These are phyloP conservation scores for Ceratonia siliqua DNA, from an alignment of 306 rosid genomes.

Conservation along the genomic window DNA sequence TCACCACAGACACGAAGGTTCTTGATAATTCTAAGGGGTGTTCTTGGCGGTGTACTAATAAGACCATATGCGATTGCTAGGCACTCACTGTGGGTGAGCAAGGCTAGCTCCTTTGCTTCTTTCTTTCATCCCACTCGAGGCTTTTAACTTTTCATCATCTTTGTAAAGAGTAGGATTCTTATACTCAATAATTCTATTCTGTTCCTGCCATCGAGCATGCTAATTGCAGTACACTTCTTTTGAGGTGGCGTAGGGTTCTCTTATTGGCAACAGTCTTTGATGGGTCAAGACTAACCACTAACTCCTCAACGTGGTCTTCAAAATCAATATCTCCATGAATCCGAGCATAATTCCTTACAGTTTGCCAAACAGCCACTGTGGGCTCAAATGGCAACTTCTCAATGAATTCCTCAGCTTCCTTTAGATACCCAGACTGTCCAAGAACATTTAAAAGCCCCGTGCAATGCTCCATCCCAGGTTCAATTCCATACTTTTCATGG, in stretches of 20 bases:
- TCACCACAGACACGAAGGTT: constrained; percentile 84
- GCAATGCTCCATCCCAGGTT: constrained; percentile 61
- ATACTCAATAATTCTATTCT: constrained; percentile 60
- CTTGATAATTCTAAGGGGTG: constrained; percentile 84
- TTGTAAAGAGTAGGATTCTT: constrained; percentile 76
- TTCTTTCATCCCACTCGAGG: constrained; percentile 62
- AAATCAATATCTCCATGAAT: constrained; percentile 82
- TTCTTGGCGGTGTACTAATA: constrained; percentile 82
- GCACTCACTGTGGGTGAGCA: constrained; percentile 83
- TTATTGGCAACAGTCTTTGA: constrained; percentile 57
- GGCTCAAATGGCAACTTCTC: constrained; percentile 64
- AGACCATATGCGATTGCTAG: constrained; percentile 87
- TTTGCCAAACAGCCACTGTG: constrained; percentile 63
- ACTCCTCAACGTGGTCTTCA: constrained; percentile 74
- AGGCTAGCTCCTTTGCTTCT: constrained; percentile 93
- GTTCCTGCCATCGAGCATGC: constrained; percentile 82
- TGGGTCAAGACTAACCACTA: constrained; percentile 65
- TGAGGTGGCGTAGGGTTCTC: constrained; percentile 78
- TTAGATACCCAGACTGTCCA: constrained; percentile 75
- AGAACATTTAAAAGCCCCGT: constrained; percentile 79
- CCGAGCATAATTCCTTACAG: constrained; percentile 62
- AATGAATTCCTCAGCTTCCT: constrained; percentile 71
- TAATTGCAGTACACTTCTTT: constrained; percentile 60
- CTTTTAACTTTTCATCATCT: constrained; percentile 80
- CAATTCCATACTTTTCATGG: constrained; percentile 69